Evolutionary conservation across 2,329 filamentous ascomycete species (phyloP), one percentile per base, ranked within the genome.

Genomic region (Arachnopeziza araneosa): DNA sequence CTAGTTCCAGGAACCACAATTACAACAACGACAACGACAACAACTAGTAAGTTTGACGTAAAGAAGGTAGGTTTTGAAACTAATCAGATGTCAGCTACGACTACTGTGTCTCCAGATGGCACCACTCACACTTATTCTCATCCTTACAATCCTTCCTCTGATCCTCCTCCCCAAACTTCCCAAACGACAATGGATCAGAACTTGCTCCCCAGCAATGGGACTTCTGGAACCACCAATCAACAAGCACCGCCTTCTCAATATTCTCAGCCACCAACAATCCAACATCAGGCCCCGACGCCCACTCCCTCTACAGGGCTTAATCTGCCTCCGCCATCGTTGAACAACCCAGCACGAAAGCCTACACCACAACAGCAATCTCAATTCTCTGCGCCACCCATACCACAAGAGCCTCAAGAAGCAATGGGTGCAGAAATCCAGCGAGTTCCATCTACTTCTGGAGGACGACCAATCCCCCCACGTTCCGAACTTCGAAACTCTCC

Each of bases 1-100:
- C 54, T 63, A 48, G 58, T 60, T 8, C 64, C 63, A 26, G 64
- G 62, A 52, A 68, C 66, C 10, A 69, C 67, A 0, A 55, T 66
- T 14, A 69, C 67, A 4, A 68, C 67, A 5, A 69, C 66, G 2
- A 69, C 67, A 1, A 69, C 67, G 1, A 69, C 67, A 0, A 69
- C 67, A 21, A 69, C 66, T 21, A 67, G 66, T 68, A 60, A 54
- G 63, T 64, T 2, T 44, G 24, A 12, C 12, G 9, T 24, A n/a
- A 24, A 14, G 24, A 44, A 19, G 3, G 2, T 14, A 14, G 17
- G 17, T 23, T 10, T 19, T 54, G 1, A 17, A 36, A 3, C 50
- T 22, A 23, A 57, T 17, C 32, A 48, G 49, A 44, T 52, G 51
- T 57, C 63, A 69, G 67, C 66, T 26, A 69, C 67, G 1, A 69